Conservation (phyloP, 768 basidiomycete species). For the Russula sp. region DNA sequence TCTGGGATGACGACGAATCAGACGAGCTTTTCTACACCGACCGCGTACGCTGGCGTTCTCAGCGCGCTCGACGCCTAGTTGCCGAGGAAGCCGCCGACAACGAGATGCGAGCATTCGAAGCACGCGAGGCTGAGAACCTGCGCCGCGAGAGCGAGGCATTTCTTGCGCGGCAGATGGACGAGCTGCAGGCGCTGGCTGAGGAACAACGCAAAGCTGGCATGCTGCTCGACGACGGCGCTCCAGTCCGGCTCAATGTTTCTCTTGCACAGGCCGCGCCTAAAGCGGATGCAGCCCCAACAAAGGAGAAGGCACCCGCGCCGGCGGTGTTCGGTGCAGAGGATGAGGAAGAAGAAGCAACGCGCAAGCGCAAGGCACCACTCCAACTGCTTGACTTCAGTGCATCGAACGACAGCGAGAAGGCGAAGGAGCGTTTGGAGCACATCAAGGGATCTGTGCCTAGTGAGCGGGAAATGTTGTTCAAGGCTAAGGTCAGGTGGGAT, state of each 20-base stretch:
- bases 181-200: slow-evolving; percentile 86
- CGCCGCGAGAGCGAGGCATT: slow-evolving; percentile 90
- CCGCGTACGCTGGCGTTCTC: slow-evolving; percentile 79
- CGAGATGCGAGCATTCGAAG: slow-evolving; percentile 74
- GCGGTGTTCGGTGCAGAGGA: slow-evolving; percentile 79
- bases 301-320: slow-evolving; percentile 37
- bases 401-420: slow-evolving; percentile 71
- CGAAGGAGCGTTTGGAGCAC: slow-evolving; percentile 71
- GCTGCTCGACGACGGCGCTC: slow-evolving; percentile 85
- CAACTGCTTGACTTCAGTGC: slow-evolving; percentile 87
- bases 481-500: slow-evolving; percentile 86
- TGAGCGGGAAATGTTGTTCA: slow-evolving; percentile 74
- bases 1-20: slow-evolving; percentile 91
- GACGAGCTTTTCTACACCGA: slow-evolving; percentile 91
- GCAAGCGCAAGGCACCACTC: slow-evolving; percentile 79
- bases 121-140: slow-evolving; percentile 79
- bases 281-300: slow-evolving; percentile 34
- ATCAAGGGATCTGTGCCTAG: slow-evolving; percentile 67
- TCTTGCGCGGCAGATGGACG: slow-evolving; percentile 89
- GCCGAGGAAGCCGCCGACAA: slow-evolving; percentile 81
- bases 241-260: slow-evolving; percentile 79
- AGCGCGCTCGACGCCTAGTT: slow-evolving; percentile 60
- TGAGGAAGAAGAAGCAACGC: slow-evolving; percentile 71
- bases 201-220: slow-evolving; percentile 89
- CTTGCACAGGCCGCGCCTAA: slow-evolving; percentile 40